Conservation (phyloP, 2,329 filamentous ascomycete genomes). For the Diaporthe vexans region DNA sequence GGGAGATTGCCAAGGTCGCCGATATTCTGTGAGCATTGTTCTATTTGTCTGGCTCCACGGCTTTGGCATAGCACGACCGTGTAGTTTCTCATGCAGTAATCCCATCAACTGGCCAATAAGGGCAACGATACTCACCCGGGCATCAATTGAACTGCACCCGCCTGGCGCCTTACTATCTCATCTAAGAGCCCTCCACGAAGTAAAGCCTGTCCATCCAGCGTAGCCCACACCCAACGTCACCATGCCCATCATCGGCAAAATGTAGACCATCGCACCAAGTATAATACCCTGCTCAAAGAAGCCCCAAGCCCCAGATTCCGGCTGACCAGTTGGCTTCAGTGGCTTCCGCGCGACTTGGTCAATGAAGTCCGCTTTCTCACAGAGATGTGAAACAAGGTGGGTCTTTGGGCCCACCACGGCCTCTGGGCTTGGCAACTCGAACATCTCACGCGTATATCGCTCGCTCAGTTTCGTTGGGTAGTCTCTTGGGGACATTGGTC, state of each 20-base stretch:
- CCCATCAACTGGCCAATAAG: too few relatives aligned
- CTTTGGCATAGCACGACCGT: too few relatives aligned
- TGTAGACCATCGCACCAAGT: not conserved
- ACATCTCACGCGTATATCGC: not conserved
- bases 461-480: not conserved
- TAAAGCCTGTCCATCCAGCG: not conserved
- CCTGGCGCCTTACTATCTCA: not conserved
- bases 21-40: not conserved
- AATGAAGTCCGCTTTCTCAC: not conserved
- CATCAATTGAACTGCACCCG: too few relatives aligned
- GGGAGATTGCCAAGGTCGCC: not conserved
- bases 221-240: not conserved
- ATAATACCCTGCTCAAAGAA: not conserved
- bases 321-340: not conserved
- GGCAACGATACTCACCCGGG: too few relatives aligned
- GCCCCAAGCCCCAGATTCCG: not conserved
- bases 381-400: not conserved
- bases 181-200: not conserved
- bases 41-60: not conserved
- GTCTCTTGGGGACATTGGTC: not conserved
- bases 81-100: too few relatives aligned
- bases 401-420: not conserved
- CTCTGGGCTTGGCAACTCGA: not conserved
- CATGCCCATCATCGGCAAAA: not conserved
- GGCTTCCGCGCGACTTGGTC: not conserved